phyloP scores from a whole-genome alignment of 176 grass and related monocot genomes.

The Cymbopogon citratus region DNA sequence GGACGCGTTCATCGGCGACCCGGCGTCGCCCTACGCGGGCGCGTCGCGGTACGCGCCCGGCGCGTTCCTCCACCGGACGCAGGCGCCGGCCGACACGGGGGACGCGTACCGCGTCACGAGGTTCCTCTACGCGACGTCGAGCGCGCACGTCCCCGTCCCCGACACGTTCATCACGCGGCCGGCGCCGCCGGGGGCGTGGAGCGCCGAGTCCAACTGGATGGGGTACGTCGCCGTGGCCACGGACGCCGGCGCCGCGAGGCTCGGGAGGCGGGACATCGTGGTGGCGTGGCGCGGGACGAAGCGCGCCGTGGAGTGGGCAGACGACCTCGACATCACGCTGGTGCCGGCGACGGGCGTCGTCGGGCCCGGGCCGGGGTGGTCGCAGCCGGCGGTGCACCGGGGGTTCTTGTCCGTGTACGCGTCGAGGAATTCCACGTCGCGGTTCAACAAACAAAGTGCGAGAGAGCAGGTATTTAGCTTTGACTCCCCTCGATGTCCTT shows the following conservation, averaged over 20 bases:
- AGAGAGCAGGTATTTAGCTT: slow-evolving; percentile 60
- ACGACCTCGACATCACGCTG: slow-evolving; percentile 58
- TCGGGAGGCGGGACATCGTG: slow-evolving; percentile 69
- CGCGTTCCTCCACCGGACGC: slow-evolving; percentile 39
- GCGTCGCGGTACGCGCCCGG: slow-evolving; percentile 38
- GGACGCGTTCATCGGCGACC: slow-evolving; percentile 63
- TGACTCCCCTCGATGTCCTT: neutral
- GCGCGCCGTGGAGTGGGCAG: slow-evolving; percentile 55
- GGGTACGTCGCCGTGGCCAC: slow-evolving; percentile 82
- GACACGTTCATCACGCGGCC: slow-evolving; percentile 28
- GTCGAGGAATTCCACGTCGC: slow-evolving; percentile 51
- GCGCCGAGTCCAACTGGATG: slow-evolving; percentile 69
- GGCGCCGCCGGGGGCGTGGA: slow-evolving; percentile 36
- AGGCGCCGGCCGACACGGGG: slow-evolving; percentile 16
- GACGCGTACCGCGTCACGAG: slow-evolving; percentile 47
- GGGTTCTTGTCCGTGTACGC: slow-evolving; percentile 79
- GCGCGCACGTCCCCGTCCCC: slow-evolving; percentile 27
- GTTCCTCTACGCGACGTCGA: slow-evolving; percentile 79
- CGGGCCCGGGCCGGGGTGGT: neutral
- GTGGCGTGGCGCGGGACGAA: slow-evolving; percentile 80
- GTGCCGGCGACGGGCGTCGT: slow-evolving; percentile 53
- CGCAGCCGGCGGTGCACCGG: slow-evolving; percentile 55
- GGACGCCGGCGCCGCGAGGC: slow-evolving; percentile 44
- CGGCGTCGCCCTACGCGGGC: slow-evolving; percentile 47
- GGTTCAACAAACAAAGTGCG: slow-evolving; percentile 67